A percentile compares a stretch with the other conserved stretches of the same genome.
Conservation (phyloP, 192 early-diverging fungal species). For the Coemansia sp. region DNA sequence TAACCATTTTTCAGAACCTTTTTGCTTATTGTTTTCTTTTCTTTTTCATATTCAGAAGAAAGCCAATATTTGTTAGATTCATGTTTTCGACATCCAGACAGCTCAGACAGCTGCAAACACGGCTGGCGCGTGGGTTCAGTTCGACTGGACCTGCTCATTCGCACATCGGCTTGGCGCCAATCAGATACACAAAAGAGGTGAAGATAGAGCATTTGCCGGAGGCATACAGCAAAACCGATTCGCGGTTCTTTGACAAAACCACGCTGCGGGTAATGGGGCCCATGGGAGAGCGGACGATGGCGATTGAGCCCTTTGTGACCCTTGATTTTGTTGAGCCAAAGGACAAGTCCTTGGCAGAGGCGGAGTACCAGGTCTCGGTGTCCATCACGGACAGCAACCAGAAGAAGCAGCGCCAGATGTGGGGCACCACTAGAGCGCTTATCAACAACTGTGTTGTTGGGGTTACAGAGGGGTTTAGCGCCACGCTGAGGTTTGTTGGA, state of each 20-base stretch:
- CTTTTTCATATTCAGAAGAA: background rate
- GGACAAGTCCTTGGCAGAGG: constrained; percentile 4
- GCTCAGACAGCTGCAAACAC: background rate
- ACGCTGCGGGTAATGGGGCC: constrained; percentile 79
- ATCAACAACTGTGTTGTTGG: constrained; percentile 85
- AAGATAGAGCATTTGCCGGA: constrained; percentile 64
- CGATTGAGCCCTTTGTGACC: constrained; percentile 81
- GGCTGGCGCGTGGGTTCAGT: constrained; percentile 22
- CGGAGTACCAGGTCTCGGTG: constrained; percentile 56
- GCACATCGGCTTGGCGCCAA: constrained; percentile 78
- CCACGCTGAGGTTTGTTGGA: constrained; percentile 84
- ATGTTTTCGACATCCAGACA: constrained; percentile 1
- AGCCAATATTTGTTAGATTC: background rate
- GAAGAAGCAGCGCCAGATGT: constrained; percentile 86
- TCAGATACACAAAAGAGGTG: constrained; percentile 78
- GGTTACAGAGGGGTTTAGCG: constrained; percentile 85
- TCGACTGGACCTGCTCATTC: constrained; percentile 47
- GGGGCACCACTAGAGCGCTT: constrained; percentile 94
- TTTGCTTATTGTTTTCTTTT: background rate
- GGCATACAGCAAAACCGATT: constrained; percentile 61
- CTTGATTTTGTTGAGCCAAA: constrained; percentile 22
- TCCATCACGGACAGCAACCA: constrained; percentile 60
- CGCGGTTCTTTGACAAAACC: constrained; percentile 66
- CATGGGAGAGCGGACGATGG: constrained; percentile 72
- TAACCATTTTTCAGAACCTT: too few relatives aligned